phyloP scores from a whole-genome alignment of 352 stramenopile species.

The Phytophthora sansomeana region DNA sequence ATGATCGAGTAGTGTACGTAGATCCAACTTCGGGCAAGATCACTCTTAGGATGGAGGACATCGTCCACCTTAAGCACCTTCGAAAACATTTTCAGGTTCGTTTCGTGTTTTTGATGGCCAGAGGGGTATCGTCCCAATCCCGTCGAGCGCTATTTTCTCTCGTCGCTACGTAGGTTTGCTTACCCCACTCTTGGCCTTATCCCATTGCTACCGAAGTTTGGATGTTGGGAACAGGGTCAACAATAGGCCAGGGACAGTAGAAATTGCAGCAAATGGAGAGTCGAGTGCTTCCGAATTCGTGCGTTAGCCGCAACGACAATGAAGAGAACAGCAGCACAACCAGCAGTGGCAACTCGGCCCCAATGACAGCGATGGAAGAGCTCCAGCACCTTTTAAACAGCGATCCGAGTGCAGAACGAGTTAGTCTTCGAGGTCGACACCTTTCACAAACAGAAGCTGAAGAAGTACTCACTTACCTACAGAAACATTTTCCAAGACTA shows the following conservation, averaged over 20 bases:
- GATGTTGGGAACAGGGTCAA: conserved; percentile 11
- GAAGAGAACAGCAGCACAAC: conserved; percentile 34
- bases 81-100: conserved; percentile 3
- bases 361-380: conserved; percentile 54
- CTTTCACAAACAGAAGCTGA: conserved; percentile 46
- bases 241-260: neutral
- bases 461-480: conserved; percentile 41
- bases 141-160: conserved; percentile 35
- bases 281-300: conserved; percentile 1
- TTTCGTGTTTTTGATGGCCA: conserved; percentile 19
- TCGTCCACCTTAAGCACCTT: neutral
- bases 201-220: conserved; percentile 16
- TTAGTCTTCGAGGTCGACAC: conserved; percentile 47
- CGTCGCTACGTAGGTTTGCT: conserved; percentile 3
- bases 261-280: conserved; percentile 28
- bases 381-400: conserved; percentile 53
- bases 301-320: conserved; percentile 4
- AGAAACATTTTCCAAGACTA: conserved; percentile 49
- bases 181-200: conserved; percentile 21
- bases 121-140: conserved; percentile 26
- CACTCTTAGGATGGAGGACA: conserved; percentile 13
- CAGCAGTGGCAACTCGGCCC: conserved; percentile 27
- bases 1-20: neutral
- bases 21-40: neutral
- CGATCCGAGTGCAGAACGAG: conserved; percentile 47